Conservation (phyloP, 2,329 filamentous ascomycete genomes). For the Beauveria caledonica region DNA sequence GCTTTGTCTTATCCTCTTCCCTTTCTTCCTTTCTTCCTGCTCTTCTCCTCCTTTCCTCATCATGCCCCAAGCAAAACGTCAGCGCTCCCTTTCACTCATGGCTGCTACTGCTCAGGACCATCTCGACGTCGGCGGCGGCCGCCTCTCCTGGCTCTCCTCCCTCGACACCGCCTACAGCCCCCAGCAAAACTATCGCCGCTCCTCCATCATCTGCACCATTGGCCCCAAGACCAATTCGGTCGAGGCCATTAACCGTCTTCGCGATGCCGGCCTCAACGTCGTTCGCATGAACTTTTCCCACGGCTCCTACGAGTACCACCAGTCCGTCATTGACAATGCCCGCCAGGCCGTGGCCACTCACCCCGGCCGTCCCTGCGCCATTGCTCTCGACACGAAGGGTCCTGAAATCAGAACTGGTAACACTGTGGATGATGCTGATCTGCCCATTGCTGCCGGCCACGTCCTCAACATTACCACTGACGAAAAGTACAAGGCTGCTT, state of each 20-base stretch:
- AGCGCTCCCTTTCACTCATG: slow-evolving; percentile 36
- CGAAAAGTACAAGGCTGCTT: slow-evolving; percentile 76
- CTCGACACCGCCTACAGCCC: slow-evolving; percentile 88
- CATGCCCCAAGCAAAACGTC: slow-evolving; percentile 27
- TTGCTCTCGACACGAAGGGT: slow-evolving; percentile 74
- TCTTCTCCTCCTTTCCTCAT: slow-evolving; percentile 15
- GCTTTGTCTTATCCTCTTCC: not conserved
- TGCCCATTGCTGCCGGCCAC: slow-evolving; percentile 74
- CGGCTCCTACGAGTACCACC: slow-evolving; percentile 79
- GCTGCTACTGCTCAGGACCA: slow-evolving; percentile 71
- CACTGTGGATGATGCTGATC: slow-evolving; percentile 78
- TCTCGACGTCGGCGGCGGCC: slow-evolving; percentile 68
- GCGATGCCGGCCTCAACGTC: slow-evolving; percentile 86
- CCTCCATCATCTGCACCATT: slow-evolving; percentile 98
- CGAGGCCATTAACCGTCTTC: slow-evolving; percentile 92
- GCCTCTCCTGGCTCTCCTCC: slow-evolving; percentile 56
- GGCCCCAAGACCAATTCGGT: slow-evolving; percentile 98
- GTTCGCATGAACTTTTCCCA: slow-evolving; percentile 99
- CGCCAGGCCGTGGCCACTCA: slow-evolving; percentile 74
- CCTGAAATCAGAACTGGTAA: slow-evolving; percentile 56
- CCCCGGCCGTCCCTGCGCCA: slow-evolving; percentile 80
- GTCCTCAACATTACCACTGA: slow-evolving; percentile 96
- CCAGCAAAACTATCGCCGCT: slow-evolving; percentile 84
- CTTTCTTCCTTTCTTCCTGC: not conserved
- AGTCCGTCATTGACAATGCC: slow-evolving; percentile 95